phyloP scores from a whole-genome alignment of 139 green algal genomes.

The Chlorella vulgaris region DNA sequence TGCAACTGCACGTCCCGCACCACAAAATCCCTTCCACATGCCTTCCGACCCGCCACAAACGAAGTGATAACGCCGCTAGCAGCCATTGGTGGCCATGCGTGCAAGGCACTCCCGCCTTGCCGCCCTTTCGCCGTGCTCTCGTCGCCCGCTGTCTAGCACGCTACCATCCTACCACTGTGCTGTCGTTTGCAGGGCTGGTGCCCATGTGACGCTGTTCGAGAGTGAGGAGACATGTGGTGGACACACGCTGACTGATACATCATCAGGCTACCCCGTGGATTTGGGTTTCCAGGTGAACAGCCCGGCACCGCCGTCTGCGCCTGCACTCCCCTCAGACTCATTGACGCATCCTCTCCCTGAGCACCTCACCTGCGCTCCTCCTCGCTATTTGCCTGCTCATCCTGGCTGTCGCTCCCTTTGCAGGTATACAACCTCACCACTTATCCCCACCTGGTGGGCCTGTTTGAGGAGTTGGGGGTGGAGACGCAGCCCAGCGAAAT shows the following conservation, averaged over 20 bases:
- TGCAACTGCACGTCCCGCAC: background rate
- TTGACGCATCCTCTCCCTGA: no score
- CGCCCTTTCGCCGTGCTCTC: background rate
- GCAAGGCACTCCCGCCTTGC: no score
- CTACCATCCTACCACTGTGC: background rate
- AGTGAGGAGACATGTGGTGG: slow-evolving; percentile 79
- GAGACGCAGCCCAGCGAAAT: slow-evolving; percentile 91
- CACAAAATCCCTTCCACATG: no score
- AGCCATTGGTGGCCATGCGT: no score
- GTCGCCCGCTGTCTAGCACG: background rate
- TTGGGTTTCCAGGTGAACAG: slow-evolving; percentile 89
- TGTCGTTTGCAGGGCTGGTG: slow-evolving; percentile 61
- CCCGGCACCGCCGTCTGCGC: background rate
- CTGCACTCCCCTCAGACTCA: no score
- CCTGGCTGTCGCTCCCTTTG: background rate
- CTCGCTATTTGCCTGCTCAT: background rate
- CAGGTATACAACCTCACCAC: slow-evolving; percentile 96
- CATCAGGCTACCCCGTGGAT: slow-evolving; percentile 73
- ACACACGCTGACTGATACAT: slow-evolving; percentile 88
- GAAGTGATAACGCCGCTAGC: no score
- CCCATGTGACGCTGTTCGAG: slow-evolving; percentile 88
- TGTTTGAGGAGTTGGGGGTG: slow-evolving; percentile 89
- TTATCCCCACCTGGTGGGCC: slow-evolving; percentile 92
- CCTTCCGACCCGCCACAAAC: no score
- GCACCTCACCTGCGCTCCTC: no score